These are phyloP conservation scores for Neurospora discreta DNA, from an alignment of 495 filamentous ascomycete species.

Conservation along the genomic window DNA sequence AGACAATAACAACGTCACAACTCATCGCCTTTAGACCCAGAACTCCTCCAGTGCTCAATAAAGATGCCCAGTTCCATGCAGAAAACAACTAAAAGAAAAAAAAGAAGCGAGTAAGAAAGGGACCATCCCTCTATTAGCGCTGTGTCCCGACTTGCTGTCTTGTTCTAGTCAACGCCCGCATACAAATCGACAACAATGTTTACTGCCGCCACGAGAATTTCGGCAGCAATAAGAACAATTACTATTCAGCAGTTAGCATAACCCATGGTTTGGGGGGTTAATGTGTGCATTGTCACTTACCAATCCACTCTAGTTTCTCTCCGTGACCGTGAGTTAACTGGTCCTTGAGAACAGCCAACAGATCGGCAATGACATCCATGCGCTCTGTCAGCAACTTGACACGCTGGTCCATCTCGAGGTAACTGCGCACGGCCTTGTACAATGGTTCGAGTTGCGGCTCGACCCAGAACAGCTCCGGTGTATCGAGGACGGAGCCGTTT, in stretches of 20 bases:
- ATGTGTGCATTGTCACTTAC: conserved; percentile 34
- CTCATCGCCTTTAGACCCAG: not conserved
- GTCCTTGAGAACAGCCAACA: conserved; percentile 89
- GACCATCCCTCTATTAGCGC: not conserved
- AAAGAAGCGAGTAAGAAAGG: not conserved
- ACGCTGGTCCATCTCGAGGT: conserved; percentile 95
- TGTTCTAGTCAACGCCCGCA: conserved; percentile 58
- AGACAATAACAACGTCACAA: not conserved
- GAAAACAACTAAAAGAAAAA: not conserved
- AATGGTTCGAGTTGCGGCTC: conserved; percentile 93
- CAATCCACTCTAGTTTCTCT: conserved; percentile 93
- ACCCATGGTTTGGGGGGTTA: not conserved
- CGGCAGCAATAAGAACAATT: conserved; percentile 89
- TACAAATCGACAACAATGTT: conserved; percentile 95
- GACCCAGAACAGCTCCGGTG: conserved; percentile 95
- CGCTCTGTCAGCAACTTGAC: conserved; percentile 84
- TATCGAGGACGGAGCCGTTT: conserved; percentile 93
- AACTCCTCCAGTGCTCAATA: not conserved
- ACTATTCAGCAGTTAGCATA: conserved; percentile 37
- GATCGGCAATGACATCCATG: conserved; percentile 85
- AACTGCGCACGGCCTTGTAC: conserved; percentile 87
- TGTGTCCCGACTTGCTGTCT: not conserved
- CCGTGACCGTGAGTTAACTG: conserved; percentile 94
- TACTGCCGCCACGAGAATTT: conserved; percentile 87
- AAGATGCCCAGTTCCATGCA: not conserved